Conservation (phyloP, 2,329 filamentous ascomycete genomes). For the Periconia sp. region DNA sequence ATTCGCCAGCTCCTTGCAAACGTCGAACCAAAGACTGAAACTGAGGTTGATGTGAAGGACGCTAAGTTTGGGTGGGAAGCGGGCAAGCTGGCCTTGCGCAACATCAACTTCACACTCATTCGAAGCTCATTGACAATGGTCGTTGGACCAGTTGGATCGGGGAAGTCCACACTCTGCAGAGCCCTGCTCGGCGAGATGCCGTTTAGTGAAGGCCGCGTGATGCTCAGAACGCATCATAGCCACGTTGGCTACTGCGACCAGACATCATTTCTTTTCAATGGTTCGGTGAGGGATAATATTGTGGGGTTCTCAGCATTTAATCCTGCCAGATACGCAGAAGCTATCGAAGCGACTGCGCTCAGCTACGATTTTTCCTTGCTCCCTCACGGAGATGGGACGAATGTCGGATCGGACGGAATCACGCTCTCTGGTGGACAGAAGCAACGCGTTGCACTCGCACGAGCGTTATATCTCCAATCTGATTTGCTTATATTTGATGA, state of each 20-base stretch:
- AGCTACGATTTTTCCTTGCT: constrained; percentile 7
- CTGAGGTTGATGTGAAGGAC: constrained; percentile 8
- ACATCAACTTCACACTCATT: constrained; percentile 16
- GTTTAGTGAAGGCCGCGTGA: constrained; percentile 23
- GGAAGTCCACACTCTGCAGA: constrained; percentile 40
- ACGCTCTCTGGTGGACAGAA: constrained; percentile 54
- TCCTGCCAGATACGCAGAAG: constrained; percentile 10
- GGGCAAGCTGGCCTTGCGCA: constrained; percentile 18
- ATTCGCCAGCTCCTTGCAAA: constrained; percentile 4
- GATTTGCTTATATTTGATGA: constrained; percentile 52
- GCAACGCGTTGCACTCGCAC: constrained; percentile 51
- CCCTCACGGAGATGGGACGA: constrained; percentile 33
- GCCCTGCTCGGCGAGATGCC: constrained; percentile 39
- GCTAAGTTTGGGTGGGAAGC: constrained; percentile 30
- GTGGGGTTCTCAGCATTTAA: constrained; percentile 8
- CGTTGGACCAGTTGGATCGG: constrained; percentile 29
- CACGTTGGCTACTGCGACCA: constrained; percentile 43
- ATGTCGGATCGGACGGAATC: constrained; percentile 51
- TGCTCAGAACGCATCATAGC: constrained; percentile 3
- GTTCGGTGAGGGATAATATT: constrained; percentile 17
- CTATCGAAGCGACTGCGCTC: constrained; percentile 12
- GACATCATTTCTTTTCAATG: constrained; percentile 33
- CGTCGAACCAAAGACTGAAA: constrained; percentile 5
- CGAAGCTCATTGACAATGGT: constrained; percentile 24
- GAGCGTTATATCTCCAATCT: constrained; percentile 51